Base-by-base conservation (phyloP, 2,329 filamentous ascomycete species). In the Trichoderma aggressivum region DNA sequence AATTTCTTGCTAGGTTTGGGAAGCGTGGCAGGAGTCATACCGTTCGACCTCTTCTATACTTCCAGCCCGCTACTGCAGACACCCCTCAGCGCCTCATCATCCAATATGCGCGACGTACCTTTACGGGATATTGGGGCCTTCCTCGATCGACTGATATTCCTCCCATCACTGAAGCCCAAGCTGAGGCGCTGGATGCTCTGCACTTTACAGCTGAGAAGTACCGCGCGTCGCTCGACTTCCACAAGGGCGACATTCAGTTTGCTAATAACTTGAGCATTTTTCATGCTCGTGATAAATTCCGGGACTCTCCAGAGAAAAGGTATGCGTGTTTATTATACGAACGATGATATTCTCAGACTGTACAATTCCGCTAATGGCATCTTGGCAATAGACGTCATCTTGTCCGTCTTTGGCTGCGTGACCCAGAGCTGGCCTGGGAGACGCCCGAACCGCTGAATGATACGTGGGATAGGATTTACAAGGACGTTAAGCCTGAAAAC, bases 81-180 rank as follows among this genome's bases (percentile, higher is more conserved):
- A 76, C 77, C 0, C 86, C 87, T 0, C 85, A 90, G 75, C 83
- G 87, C 1, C 78, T 91, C 1, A 79, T 88, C 7, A 84, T 91
- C 34, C 88, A 91, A 73, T 91, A 90, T 73, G 87, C 86, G 0
- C 85, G 89, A 3, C 84, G 89, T 1, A 81, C 80, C 30, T 90
- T 90, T 73, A 88, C 88, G 66, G 82, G 90, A 2, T 90, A 87
- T 75, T 83, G 84, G 73, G 83, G 83, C 0, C 80, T 88, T 1
- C 87, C 88, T 3, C 82, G 89, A 60, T 86, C 82, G 8, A 70
- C 81, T 1, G 76, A 84, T 24, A 87, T 91, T 63, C 89, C 89
- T 14, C 84, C 88, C 18, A 85, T 87, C 71, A 85, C 84, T 0
- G 84, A 86, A 72, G 84, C 84, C 0, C 86, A 88, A 73, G 83